Percentiles rank a stretch among this genome's conserved stretches.
phyloP scores from a whole-genome alignment of 1,284 basidiomycete genomes.

The Abortiporus biennis region DNA sequence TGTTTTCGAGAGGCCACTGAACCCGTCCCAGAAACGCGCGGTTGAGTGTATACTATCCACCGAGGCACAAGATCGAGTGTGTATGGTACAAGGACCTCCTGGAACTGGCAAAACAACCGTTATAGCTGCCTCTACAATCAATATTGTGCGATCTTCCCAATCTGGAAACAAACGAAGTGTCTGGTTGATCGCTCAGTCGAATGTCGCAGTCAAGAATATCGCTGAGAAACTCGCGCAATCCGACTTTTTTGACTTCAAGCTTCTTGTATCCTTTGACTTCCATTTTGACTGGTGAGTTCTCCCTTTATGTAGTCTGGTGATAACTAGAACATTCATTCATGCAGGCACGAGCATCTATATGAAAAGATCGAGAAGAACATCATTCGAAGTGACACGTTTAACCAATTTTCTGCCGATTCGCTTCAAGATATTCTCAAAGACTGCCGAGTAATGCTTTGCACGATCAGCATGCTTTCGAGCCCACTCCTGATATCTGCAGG shows the following conservation, averaged over 20 bases:
- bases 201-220: constrained; percentile 46
- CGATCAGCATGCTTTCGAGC: constrained; percentile 64
- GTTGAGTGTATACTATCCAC: constrained; percentile 12
- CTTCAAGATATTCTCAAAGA: constrained; percentile 22
- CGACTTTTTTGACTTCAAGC: constrained; percentile 30
- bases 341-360: constrained; percentile 71
- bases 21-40: constrained; percentile 14
- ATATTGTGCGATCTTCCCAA: constrained; percentile 8
- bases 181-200: constrained; percentile 31
- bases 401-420: constrained; percentile 9
- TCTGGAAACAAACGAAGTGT: constrained; percentile 10
- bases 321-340: constrained; percentile 2
- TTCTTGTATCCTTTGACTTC: constrained; percentile 49
- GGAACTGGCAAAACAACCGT: constrained; percentile 30
- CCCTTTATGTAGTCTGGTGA: constrained; percentile 7
- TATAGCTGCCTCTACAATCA: constrained; percentile 24
- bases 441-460: constrained; percentile 54
- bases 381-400: constrained; percentile 46
- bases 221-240: constrained; percentile 37
- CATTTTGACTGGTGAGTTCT: constrained; percentile 47
- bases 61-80: constrained; percentile 4
- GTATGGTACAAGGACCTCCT: constrained; percentile 17
- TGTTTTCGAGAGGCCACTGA: constrained; percentile 7
- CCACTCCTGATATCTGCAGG: constrained; percentile 11
- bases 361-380: constrained; percentile 31